Percentiles rank a stretch among this genome's conserved stretches.
phyloP scores from a whole-genome alignment of 352 stramenopile genomes.

The Pythium plurisporium region DNA sequence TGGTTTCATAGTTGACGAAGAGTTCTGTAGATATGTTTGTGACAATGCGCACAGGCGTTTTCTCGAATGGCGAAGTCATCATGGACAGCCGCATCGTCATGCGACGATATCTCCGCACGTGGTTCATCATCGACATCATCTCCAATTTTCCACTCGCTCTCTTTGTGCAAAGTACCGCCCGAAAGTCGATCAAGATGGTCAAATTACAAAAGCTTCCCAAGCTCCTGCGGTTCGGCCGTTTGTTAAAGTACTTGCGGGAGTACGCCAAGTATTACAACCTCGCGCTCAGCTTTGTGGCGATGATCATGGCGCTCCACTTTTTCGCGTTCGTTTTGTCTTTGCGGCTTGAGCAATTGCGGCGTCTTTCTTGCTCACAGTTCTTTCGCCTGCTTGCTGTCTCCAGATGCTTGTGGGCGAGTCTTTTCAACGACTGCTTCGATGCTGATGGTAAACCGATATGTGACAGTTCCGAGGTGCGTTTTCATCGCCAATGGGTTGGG shows the following conservation, averaged over 20 bases:
- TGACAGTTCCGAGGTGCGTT: constrained; percentile 32
- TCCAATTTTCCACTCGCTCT: constrained; percentile 80
- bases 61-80: constrained; percentile 71
- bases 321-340: constrained; percentile 50
- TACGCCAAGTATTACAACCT: constrained; percentile 87
- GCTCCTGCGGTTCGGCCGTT: constrained; percentile 60
- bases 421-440: constrained; percentile 62
- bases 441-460: constrained; percentile 28
- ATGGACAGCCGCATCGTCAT: constrained; percentile 66
- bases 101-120: constrained; percentile 65
- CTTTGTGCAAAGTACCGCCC: constrained; percentile 46
- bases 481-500: too few relatives aligned
- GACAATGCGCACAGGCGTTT: constrained; percentile 72
- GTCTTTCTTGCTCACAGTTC: neutral
- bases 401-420: constrained; percentile 60
- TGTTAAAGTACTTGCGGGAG: constrained; percentile 75
- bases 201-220: constrained; percentile 86
- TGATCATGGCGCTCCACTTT: constrained; percentile 64
- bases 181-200: constrained; percentile 77
- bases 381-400: neutral
- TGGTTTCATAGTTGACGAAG: constrained; percentile 1
- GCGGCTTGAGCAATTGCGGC: too few relatives aligned
- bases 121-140: constrained; percentile 81
- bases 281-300: constrained; percentile 55
- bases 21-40: constrained; percentile 57